phyloP scores from a whole-genome alignment of 2,329 filamentous ascomycete genomes.

The Hirsutella minnesotensis region DNA sequence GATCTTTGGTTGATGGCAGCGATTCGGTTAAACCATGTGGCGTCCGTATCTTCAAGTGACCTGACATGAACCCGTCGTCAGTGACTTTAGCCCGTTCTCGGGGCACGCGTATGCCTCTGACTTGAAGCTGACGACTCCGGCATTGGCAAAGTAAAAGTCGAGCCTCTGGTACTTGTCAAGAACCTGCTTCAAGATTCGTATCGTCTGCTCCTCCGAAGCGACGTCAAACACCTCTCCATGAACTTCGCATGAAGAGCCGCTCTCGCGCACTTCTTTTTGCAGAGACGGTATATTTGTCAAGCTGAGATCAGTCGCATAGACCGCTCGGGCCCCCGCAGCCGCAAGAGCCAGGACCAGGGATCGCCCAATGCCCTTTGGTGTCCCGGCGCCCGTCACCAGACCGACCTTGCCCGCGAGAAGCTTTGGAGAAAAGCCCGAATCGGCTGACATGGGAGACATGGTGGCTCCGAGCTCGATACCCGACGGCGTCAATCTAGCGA shows the following conservation, averaged over 20 bases:
- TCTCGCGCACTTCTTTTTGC: neutral
- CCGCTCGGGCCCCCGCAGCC: conserved; percentile 7
- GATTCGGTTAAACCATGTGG: neutral
- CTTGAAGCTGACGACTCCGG: conserved; percentile 7
- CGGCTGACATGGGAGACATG: neutral
- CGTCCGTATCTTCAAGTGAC: conserved; percentile 3
- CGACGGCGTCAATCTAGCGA: too few species aligned
- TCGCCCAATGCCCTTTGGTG: conserved; percentile 13
- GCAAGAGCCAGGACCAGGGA: conserved; percentile 11
- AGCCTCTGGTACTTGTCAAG: conserved; percentile 3
- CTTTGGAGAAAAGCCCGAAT: conserved; percentile 2
- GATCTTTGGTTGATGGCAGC: conserved; percentile 7
- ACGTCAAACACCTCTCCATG: neutral
- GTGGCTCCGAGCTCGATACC: too few species aligned
- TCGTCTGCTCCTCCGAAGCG: neutral
- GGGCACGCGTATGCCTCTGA: conserved; percentile 2
- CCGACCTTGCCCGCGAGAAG: conserved; percentile 10
- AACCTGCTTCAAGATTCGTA: neutral
- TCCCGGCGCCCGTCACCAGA: conserved; percentile 15
- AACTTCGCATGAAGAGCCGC: neutral
- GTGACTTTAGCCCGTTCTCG: too few species aligned
- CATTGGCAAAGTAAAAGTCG: conserved; percentile 12
- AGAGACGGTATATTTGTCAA: conserved; percentile 2
- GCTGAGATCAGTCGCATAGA: conserved; percentile 9
- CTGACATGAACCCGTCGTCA: neutral